A percentile compares a stretch with the other conserved stretches of the same genome.
These are phyloP conservation scores for Peniophora sp. DNA, from an alignment of 1,284 basidiomycete genomes.

Conservation along the genomic window DNA sequence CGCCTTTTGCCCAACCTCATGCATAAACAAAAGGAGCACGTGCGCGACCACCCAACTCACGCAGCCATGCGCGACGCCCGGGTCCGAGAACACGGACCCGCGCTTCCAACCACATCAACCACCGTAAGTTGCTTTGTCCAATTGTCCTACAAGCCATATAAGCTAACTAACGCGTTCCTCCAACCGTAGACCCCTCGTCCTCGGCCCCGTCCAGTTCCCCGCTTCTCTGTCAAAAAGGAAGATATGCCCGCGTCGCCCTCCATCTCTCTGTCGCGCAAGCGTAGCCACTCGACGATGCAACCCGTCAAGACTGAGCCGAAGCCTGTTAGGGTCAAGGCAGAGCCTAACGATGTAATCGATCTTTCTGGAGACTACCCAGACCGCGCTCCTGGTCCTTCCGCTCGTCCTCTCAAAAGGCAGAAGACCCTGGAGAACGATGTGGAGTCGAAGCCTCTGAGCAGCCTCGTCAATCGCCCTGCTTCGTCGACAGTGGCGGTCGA, in stretches of 20 bases:
- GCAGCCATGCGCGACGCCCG: neutral
- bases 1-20: neutral
- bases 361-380: neutral
- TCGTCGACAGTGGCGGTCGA: conserved; percentile 9
- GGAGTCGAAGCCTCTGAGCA: conserved; percentile 1
- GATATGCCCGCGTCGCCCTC: neutral
- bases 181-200: neutral
- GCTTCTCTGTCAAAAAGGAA: neutral
- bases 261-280: neutral
- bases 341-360: neutral
- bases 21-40: too few relatives aligned
- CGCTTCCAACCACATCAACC: neutral
- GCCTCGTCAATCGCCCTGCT: neutral
- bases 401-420: neutral
- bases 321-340: neutral
- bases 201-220: neutral
- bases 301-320: too few relatives aligned
- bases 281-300: neutral
- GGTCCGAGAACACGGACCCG: neutral
- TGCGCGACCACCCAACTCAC: neutral
- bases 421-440: neutral
- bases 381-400: neutral
- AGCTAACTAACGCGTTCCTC: neutral
- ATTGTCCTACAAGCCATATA: neutral
- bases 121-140: neutral